Evolutionary conservation across 2,329 filamentous ascomycete genomes (phyloP).

Genomic region (Ophiosphaerella herpotricha): DNA sequence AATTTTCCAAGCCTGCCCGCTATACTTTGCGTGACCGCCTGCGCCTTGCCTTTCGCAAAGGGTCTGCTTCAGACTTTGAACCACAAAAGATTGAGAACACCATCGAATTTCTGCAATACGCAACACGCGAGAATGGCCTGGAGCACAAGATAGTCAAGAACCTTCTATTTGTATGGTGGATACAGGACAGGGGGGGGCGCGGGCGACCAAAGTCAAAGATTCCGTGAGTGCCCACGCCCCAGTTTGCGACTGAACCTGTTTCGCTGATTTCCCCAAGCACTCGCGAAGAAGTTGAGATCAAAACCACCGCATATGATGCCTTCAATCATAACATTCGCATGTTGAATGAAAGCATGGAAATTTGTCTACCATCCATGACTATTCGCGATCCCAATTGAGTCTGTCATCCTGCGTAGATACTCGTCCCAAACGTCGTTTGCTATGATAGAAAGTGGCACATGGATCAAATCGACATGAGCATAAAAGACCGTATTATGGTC

Average conservation of each 20-base stretch:
- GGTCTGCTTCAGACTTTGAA: constrained; percentile 35
- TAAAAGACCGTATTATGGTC: neutral
- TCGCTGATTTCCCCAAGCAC: constrained; percentile 18
- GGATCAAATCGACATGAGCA: neutral
- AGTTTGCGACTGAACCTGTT: too few relatives aligned
- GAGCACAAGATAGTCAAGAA: constrained; percentile 77
- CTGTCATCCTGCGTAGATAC: neutral
- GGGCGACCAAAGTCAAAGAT: constrained; percentile 33
- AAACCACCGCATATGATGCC: constrained; percentile 57
- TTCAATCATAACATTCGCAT: constrained; percentile 73
- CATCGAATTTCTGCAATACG: constrained; percentile 70
- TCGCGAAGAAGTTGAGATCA: constrained; percentile 35
- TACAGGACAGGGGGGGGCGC: constrained; percentile 42
- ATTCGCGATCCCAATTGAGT: constrained; percentile 31
- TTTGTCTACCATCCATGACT: constrained; percentile 56
- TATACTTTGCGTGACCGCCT: constrained; percentile 61
- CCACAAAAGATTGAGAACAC: constrained; percentile 64
- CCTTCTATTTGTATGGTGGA: constrained; percentile 58
- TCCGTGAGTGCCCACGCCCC: constrained; percentile 15
- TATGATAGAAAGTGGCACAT: constrained; percentile 1
- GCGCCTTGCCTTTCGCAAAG: constrained; percentile 48
- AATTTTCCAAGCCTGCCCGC: constrained; percentile 71
- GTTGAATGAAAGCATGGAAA: constrained; percentile 74
- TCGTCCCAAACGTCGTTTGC: constrained; percentile 12
- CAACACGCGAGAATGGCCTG: constrained; percentile 65